Evolutionary conservation across 1,139 yeast species (phyloP).

Genomic region (Entelexis sorbosivorans): DNA sequence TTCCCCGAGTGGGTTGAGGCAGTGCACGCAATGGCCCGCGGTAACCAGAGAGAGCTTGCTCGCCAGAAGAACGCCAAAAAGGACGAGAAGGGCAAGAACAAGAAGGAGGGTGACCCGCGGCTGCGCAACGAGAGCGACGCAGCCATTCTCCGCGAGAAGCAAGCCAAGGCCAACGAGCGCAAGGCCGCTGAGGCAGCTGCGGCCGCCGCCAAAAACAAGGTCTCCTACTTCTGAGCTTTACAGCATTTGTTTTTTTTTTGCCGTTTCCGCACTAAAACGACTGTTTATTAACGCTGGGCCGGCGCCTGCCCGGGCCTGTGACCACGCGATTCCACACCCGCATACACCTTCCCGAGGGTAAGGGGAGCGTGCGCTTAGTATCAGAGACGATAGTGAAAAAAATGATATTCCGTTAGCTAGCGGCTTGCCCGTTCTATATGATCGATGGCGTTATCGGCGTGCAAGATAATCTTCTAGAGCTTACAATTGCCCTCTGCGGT

Average conservation of each 20-base stretch:
- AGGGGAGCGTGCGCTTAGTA: conserved; percentile 1
- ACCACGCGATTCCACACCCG: no score
- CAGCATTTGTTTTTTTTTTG: not conserved
- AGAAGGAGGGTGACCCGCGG: conserved; percentile 70
- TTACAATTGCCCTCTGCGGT: not conserved
- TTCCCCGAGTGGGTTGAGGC: not conserved
- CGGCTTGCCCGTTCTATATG: not conserved
- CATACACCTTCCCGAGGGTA: not conserved
- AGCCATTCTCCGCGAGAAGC: conserved; percentile 77
- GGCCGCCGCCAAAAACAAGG: conserved; percentile 2
- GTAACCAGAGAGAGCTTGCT: conserved; percentile 92
- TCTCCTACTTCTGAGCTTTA: conserved; percentile 10
- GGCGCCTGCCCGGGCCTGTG: no score
- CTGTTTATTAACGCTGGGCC: no score
- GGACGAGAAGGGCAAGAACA: conserved; percentile 52
- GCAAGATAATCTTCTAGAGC: not conserved
- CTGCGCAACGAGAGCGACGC: conserved; percentile 83
- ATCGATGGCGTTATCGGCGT: not conserved
- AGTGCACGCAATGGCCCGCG: conserved; percentile 61
- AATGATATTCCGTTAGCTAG: not conserved
- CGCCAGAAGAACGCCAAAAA: conserved; percentile 81
- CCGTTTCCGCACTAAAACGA: no score
- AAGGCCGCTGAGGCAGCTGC: conserved; percentile 20
- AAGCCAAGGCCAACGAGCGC: conserved; percentile 53
- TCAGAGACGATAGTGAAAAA: not conserved